Conservation (phyloP, 2,329 filamentous ascomycete genomes). For the Rhynchosporium agropyri region DNA sequence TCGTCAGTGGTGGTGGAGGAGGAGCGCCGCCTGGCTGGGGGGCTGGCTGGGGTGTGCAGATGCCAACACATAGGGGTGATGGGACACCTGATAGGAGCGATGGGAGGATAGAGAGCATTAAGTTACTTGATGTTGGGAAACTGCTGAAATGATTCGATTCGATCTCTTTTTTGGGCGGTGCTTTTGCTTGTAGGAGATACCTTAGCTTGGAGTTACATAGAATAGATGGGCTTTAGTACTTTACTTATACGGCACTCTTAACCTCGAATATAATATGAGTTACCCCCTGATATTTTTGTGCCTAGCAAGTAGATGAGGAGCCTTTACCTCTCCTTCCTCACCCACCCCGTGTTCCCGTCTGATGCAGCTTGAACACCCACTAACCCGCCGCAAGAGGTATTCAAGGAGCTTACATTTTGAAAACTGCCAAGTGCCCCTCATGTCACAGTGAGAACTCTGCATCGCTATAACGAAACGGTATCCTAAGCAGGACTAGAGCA, state of each 20-base stretch:
- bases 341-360: no score
- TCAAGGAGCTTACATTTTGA: no score
- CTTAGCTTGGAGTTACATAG: not conserved
- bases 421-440: no score
- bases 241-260: no score
- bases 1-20: slow-evolving; percentile 18
- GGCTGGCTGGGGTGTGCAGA: slow-evolving; percentile 37
- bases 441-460: no score
- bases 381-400: no score
- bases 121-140: slow-evolving; percentile 38
- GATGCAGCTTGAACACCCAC: no score
- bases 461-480: not conserved
- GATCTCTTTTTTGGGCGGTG: not conserved
- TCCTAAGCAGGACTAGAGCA: not conserved
- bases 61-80: slow-evolving; percentile 13
- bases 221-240: not conserved
- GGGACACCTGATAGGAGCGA: slow-evolving; percentile 7
- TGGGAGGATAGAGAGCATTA: slow-evolving; percentile 36
- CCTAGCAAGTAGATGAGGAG: no score
- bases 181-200: no score
- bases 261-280: no score
- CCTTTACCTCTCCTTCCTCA: no score
- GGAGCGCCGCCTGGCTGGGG: slow-evolving; percentile 36
- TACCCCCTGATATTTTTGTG: no score
- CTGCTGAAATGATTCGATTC: slow-evolving; percentile 32